phyloP scores from a whole-genome alignment of 2,329 filamentous ascomycete genomes.

The Calonectria ilicicola region DNA sequence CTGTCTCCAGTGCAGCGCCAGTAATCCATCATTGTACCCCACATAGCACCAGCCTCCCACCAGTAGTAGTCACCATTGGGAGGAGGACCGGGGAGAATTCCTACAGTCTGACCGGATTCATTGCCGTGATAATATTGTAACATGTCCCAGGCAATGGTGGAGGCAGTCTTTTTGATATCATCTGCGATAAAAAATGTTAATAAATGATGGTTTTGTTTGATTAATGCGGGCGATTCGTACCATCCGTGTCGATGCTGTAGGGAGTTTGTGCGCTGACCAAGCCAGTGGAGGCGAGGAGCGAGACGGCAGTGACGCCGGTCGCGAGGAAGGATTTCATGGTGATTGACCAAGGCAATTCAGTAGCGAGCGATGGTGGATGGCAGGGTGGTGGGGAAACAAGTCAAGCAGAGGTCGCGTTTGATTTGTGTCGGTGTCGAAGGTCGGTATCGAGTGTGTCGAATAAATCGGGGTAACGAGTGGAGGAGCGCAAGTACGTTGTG shows the following conservation, averaged over 20 bases:
- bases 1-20: constrained; percentile 72
- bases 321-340: constrained; percentile 38
- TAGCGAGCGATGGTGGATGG: constrained; percentile 22
- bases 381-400: constrained; percentile 8
- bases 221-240: constrained; percentile 25
- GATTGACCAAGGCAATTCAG: constrained; percentile 1
- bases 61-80: constrained; percentile 68
- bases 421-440: constrained; percentile 8
- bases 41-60: constrained; percentile 75
- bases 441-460: too few species aligned
- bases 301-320: constrained; percentile 30
- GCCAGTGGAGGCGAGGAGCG: constrained; percentile 36
- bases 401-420: constrained; percentile 23
- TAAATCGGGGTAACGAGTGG: constrained; percentile 4
- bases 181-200: constrained; percentile 41
- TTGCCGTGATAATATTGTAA: constrained; percentile 61
- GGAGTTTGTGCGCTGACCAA: constrained; percentile 38
- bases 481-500: constrained; percentile 15
- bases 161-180: constrained; percentile 54
- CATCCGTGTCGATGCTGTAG: constrained; percentile 40
- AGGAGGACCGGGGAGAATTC: constrained; percentile 62
- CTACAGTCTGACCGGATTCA: constrained; percentile 56
- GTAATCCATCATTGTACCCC: constrained; percentile 73
- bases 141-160: constrained; percentile 57
- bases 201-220: background rate